These are phyloP conservation scores for Apiospora malaysiana DNA, from an alignment of 2,329 filamentous ascomycete species.

Conservation along the genomic window DNA sequence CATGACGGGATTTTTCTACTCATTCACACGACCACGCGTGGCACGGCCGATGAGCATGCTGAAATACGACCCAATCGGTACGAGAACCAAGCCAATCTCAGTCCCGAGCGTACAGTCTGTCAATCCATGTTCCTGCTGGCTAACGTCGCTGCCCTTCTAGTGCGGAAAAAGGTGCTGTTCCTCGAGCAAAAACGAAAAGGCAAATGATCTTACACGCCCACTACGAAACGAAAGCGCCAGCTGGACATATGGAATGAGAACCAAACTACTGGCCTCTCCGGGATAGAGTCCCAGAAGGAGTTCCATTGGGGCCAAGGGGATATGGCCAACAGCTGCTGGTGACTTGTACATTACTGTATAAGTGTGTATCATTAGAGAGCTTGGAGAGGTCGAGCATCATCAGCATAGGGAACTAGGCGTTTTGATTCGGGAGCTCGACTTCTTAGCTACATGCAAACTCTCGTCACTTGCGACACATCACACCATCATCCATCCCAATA, in stretches of 20 bases:
- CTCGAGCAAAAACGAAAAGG: conserved; percentile 87
- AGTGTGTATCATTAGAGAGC: conserved; percentile 13
- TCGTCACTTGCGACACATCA: background rate
- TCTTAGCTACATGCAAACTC: conserved; percentile 15
- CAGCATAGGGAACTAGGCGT: conserved; percentile 14
- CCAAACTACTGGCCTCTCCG: conserved; percentile 19
- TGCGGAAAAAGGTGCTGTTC: conserved; percentile 95
- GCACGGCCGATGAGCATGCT: conserved; percentile 92
- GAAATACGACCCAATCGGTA: conserved; percentile 98
- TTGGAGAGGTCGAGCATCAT: conserved; percentile 1
- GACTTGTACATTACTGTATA: conserved; percentile 19
- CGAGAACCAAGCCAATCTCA: conserved; percentile 34
- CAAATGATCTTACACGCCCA: conserved; percentile 49
- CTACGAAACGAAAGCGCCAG: conserved; percentile 1
- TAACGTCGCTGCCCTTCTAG: conserved; percentile 49
- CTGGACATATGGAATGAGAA: background rate
- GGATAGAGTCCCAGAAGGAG: conserved; percentile 23
- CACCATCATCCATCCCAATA: background rate
- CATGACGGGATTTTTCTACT: conserved; percentile 97
- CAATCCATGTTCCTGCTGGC: background rate
- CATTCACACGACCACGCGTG: conserved; percentile 80
- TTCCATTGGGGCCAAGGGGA: background rate
- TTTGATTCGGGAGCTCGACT: conserved; percentile 6
- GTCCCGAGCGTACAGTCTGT: background rate
- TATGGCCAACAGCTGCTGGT: background rate